Percentiles rank a stretch among this genome's conserved stretches.
Conservation (phyloP, 106 monocot species). For the Xerophyta viscosa region DNA sequence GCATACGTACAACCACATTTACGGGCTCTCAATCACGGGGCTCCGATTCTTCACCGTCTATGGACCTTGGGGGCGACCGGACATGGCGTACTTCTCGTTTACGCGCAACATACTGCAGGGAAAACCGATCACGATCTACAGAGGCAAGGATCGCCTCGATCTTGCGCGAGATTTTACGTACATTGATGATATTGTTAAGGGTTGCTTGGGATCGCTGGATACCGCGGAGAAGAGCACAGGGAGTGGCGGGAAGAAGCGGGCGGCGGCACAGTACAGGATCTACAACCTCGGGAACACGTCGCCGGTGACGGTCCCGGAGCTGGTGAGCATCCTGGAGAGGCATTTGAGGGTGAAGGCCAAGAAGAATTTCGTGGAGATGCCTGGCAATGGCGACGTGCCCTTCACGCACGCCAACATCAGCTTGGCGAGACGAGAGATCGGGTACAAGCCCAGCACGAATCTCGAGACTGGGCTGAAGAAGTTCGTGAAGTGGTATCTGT, state of each 20-base stretch:
- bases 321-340: conserved; percentile 32
- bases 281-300: conserved; percentile 41
- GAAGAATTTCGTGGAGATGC: conserved; percentile 38
- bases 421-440: conserved; percentile 22
- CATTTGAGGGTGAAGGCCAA: conserved; percentile 26
- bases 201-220: conserved; percentile 28
- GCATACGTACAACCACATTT: conserved; percentile 71
- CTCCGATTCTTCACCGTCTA: conserved; percentile 69
- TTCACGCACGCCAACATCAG: conserved; percentile 49
- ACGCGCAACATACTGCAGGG: conserved; percentile 43
- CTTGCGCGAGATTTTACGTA: conserved; percentile 40
- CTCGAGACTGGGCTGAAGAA: conserved; percentile 34
- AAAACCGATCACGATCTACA: conserved; percentile 35
- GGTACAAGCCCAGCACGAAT: conserved; percentile 40
- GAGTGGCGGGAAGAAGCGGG: conserved; percentile 28
- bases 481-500: conserved; percentile 46
- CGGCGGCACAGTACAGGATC: conserved; percentile 32
- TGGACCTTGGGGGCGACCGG: conserved; percentile 60
- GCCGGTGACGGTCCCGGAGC: conserved; percentile 32
- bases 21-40: conserved; percentile 70
- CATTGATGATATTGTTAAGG: conserved; percentile 44
- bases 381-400: conserved; percentile 43
- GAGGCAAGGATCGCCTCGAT: conserved; percentile 28
- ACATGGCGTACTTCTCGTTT: conserved; percentile 73
- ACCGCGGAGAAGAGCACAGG: conserved; percentile 37